Percentiles rank a stretch among this genome's conserved stretches.
Evolutionary conservation across 1,284 basidiomycete genomes (phyloP).

Genomic region (Fomitiporia mediterranea): DNA sequence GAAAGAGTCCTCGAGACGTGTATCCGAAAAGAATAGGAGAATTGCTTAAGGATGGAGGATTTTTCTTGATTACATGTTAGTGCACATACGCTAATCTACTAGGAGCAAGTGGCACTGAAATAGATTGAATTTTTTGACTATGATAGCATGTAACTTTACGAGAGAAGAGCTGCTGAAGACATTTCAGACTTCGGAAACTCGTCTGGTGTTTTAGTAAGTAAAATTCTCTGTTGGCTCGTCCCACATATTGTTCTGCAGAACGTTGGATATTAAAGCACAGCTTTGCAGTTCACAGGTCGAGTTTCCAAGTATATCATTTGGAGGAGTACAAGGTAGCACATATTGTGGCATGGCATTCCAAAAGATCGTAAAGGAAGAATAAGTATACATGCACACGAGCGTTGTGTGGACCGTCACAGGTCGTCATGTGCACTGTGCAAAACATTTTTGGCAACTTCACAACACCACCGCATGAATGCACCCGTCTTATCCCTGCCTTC

Average conservation of each 20-base stretch:
- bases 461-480: constrained; percentile 59
- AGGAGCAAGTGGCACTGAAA: no score
- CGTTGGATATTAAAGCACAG: constrained; percentile 14
- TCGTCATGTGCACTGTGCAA: constrained; percentile 43
- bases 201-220: constrained; percentile 58
- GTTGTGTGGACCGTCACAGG: no score
- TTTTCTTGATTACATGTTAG: constrained; percentile 83
- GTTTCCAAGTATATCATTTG: constrained; percentile 70
- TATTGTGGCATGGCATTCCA: constrained; percentile 73
- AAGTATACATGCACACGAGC: no score
- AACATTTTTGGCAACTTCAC: constrained; percentile 61
- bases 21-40: constrained; percentile 61
- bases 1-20: constrained; percentile 46
- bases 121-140: background rate
- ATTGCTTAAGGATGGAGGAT: constrained; percentile 61
- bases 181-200: constrained; percentile 49
- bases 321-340: constrained; percentile 69
- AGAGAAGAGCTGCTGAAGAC: constrained; percentile 66
- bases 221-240: constrained; percentile 16
- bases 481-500: constrained; percentile 38
- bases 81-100: constrained; percentile 5
- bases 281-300: constrained; percentile 58
- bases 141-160: constrained; percentile 83
- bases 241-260: background rate
- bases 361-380: constrained; percentile 32